Evolutionary conservation across 2,329 filamentous ascomycete species (phyloP).

Genomic region (Claviceps pusilla): DNA sequence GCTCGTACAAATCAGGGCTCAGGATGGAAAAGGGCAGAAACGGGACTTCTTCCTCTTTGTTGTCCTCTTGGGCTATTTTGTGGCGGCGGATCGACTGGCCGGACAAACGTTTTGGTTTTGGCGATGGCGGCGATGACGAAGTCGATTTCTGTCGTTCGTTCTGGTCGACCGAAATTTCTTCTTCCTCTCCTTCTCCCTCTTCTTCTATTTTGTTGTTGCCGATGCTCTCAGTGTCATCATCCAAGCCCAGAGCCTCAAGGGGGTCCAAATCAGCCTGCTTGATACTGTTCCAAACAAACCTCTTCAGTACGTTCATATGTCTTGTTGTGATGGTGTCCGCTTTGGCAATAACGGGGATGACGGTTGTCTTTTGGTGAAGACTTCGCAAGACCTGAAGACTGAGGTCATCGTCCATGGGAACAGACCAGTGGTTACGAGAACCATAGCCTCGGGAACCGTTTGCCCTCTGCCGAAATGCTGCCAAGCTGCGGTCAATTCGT

Average conservation of each 20-base stretch:
- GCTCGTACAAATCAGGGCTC: slow-evolving; percentile 83
- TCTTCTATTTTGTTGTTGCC: slow-evolving; percentile 41
- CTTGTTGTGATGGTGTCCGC: slow-evolving; percentile 91
- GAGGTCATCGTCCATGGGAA: slow-evolving; percentile 70
- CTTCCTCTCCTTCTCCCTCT: slow-evolving; percentile 41
- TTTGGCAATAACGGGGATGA: slow-evolving; percentile 91
- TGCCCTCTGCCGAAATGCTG: slow-evolving; percentile 41
- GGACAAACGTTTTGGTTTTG: slow-evolving; percentile 30
- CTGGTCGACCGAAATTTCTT: slow-evolving; percentile 24
- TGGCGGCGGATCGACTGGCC: slow-evolving; percentile 29
- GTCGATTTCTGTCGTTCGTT: slow-evolving; percentile 9
- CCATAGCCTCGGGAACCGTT: slow-evolving; percentile 33
- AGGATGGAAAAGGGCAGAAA: slow-evolving; percentile 84
- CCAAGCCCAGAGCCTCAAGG: slow-evolving; percentile 69
- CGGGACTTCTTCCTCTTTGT: slow-evolving; percentile 40
- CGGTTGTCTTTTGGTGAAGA: slow-evolving; percentile 83
- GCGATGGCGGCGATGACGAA: slow-evolving; percentile 20
- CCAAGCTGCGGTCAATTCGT: slow-evolving; percentile 70
- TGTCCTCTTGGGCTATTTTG: slow-evolving; percentile 28
- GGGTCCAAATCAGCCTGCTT: slow-evolving; percentile 79
- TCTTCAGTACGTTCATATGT: slow-evolving; percentile 87
- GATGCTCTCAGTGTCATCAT: slow-evolving; percentile 54
- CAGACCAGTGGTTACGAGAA: slow-evolving; percentile 31
- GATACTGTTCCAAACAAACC: slow-evolving; percentile 74
- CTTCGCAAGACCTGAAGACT: slow-evolving; percentile 81